Evolutionary conservation across 805 yeast species (phyloP), one percentile per base, ranked within the genome.

Genomic region (Ogataea salicorniae): DNA sequence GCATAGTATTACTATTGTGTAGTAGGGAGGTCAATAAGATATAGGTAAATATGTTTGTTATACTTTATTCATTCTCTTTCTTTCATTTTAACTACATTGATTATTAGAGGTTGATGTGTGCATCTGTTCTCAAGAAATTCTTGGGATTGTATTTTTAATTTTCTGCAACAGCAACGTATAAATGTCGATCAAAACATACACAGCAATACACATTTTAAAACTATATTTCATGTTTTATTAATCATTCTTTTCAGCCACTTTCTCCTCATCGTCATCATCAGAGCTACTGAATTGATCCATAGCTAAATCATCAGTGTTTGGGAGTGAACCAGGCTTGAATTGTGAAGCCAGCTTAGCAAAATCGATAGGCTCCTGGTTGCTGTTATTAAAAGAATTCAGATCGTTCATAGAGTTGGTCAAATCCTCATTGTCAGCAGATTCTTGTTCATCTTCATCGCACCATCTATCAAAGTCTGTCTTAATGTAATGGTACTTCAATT

Each of bases 401-500:
- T 51, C 60, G 40, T 53, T 50, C 43, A 57, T 37, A n/a, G 59
- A 52, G 34, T 52, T 50, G 37, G 56, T 54, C 36, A 61, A 37
- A 38, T 59, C 63, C 18, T 69, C 76, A 38, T 75, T 84, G 11
- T 72, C 74, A 44, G 68, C 73, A 52, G 82, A 91, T 37, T 88
- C 90, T 70, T 92, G 99, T 70, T 92, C 99, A 64, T 92, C 99
- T 73, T 92, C 98, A 64, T 92, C 99, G 37, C 87, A 96, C 99
- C 99, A 92, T 68, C 84, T 87, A 72, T 91, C 96, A 63, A 92
- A 92, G 64, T 92, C 98, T 14, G 99, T 92, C 74, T 87, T 87
- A 64, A 92, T 79, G 69, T 79, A 87, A 55, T 83, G 88, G 52
- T 76, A 79, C 65, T 83, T 89, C 61, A 78, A 75, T 73, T 90